These are phyloP conservation scores for Colletotrichum lentis DNA, from an alignment of 2,329 filamentous ascomycete genomes.

Conservation along the genomic window DNA sequence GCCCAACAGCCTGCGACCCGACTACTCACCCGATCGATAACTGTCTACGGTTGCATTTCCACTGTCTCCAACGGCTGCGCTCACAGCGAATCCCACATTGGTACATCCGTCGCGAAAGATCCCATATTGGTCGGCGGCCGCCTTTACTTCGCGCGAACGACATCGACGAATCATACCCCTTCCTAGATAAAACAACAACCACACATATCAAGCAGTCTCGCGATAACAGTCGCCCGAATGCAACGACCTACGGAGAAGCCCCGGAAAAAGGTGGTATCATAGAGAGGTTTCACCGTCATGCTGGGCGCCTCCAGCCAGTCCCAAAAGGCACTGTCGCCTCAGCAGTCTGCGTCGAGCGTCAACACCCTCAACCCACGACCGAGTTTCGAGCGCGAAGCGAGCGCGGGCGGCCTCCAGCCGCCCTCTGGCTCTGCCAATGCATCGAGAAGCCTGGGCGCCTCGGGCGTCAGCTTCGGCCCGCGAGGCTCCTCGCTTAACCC, in stretches of 20 bases:
- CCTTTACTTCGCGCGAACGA: constrained; percentile 13
- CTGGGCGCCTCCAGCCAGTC: constrained; percentile 63
- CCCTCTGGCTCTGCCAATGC: constrained; percentile 42
- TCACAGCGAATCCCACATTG: neutral
- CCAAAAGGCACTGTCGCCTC: constrained; percentile 60
- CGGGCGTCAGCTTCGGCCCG: constrained; percentile 69
- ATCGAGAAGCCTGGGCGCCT: constrained; percentile 59
- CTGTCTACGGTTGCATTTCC: neutral
- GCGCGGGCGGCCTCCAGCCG: constrained; percentile 56
- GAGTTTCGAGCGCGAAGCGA: constrained; percentile 65
- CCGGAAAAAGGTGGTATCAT: constrained; percentile 38
- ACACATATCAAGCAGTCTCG: neutral
- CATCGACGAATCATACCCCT: constrained; percentile 8
- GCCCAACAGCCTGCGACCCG: constrained; percentile 17
- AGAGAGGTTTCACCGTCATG: constrained; percentile 50
- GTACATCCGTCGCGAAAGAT: constrained; percentile 9
- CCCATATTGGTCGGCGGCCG: constrained; percentile 11
- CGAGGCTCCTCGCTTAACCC: constrained; percentile 76
- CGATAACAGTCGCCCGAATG: constrained; percentile 37
- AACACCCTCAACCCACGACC: constrained; percentile 50
- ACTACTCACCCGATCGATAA: neutral
- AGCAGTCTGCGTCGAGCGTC: constrained; percentile 48
- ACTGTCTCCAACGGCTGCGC: neutral
- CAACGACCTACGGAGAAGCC: constrained; percentile 34
- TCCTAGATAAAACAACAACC: constrained; percentile 3